Conservation (phyloP, 805 yeast species). For the Monosporozyma servazzii region DNA sequence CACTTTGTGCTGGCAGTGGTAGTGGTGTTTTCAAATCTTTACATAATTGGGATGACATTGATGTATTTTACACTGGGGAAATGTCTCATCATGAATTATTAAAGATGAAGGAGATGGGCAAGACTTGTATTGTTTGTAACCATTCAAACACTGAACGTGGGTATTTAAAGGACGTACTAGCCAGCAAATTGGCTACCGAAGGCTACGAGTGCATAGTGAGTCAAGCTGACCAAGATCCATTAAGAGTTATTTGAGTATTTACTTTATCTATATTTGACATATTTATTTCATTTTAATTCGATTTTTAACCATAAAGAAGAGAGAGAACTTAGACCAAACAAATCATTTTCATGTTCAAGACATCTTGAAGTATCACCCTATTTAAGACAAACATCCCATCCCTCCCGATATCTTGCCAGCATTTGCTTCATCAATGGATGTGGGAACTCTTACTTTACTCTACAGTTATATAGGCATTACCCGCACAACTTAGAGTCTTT, state of each 20-base stretch:
- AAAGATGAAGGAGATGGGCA: constrained; percentile 58
- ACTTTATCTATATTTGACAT: not conserved
- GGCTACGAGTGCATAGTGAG: constrained; percentile 43
- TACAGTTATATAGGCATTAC: too few species aligned
- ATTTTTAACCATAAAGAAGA: too few species aligned
- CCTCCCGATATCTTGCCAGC: too few species aligned
- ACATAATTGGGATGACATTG: constrained; percentile 34
- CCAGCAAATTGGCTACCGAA: constrained; percentile 32
- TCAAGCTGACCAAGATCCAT: constrained; percentile 57
- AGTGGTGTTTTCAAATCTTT: constrained; percentile 52
- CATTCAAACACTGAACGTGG: constrained; percentile 94
- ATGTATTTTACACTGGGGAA: constrained; percentile 84
- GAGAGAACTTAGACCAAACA: too few species aligned
- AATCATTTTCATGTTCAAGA: too few species aligned
- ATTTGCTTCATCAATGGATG: too few species aligned
- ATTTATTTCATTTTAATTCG: not conserved
- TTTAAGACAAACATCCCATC: too few species aligned
- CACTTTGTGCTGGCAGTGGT: constrained; percentile 95
- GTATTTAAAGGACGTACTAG: constrained; percentile 46
- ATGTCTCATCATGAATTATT: constrained; percentile 88
- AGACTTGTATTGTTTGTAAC: constrained; percentile 67
- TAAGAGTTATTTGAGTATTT: constrained; percentile 11
- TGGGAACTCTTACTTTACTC: too few species aligned
- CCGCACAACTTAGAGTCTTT: not conserved
- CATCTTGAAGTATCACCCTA: too few species aligned